Conservation (phyloP, 139 green algal species). For the Bryopsis sp. region DNA sequence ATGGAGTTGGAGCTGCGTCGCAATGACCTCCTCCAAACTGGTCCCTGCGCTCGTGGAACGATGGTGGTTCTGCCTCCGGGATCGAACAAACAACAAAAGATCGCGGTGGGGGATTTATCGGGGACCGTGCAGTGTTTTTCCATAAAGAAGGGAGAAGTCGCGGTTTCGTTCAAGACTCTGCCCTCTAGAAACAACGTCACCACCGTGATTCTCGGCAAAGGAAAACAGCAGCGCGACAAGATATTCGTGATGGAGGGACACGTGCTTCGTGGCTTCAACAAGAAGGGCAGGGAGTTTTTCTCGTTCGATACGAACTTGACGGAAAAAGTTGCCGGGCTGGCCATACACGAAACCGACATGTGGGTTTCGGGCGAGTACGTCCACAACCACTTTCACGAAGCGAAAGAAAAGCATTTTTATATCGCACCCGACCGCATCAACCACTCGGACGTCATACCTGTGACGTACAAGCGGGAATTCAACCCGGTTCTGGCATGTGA, state of each 20-base stretch:
- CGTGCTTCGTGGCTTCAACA: slow-evolving; percentile 45
- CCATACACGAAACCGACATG: slow-evolving; percentile 28
- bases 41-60: slow-evolving; percentile 28
- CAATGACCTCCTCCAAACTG: slow-evolving; percentile 47
- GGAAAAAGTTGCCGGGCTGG: slow-evolving; percentile 2
- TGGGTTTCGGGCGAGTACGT: slow-evolving; percentile 41
- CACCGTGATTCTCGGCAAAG: slow-evolving; percentile 36
- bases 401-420: slow-evolving; percentile 90
- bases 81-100: slow-evolving; percentile 55
- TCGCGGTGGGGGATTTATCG: slow-evolving; percentile 47
- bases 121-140: slow-evolving; percentile 55
- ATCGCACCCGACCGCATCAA: slow-evolving; percentile 59
- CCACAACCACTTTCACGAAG: slow-evolving; percentile 89
- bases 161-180: slow-evolving; percentile 48
- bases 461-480: slow-evolving; percentile 22
- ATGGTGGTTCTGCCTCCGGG: slow-evolving; percentile 28
- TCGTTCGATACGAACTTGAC: slow-evolving; percentile 42
- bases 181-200: slow-evolving; percentile 25
- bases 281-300: slow-evolving; percentile 71
- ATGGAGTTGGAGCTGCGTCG: slow-evolving; percentile 50
- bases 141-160: slow-evolving; percentile 47
- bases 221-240: slow-evolving; percentile 41
- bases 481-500: slow-evolving; percentile 46
- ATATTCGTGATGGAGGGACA: slow-evolving; percentile 41
- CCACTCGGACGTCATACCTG: slow-evolving; percentile 40